Evolutionary conservation across 805 yeast species (phyloP).

Genomic region (Candida chauliodis): DNA sequence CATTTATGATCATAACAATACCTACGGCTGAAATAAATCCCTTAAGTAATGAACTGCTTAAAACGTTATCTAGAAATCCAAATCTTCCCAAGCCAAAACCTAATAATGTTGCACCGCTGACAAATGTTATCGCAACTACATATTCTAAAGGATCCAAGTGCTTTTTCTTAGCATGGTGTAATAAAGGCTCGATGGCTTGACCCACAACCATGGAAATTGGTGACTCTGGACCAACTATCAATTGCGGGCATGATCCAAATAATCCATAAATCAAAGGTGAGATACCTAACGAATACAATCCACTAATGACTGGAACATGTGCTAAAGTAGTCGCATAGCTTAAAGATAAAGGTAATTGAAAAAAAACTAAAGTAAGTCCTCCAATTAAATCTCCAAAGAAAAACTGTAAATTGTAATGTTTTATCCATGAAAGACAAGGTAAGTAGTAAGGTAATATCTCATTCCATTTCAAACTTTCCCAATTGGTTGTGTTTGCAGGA

Average conservation of each 20-base stretch:
- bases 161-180: constrained; percentile 31
- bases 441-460: constrained; percentile 55
- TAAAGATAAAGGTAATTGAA: constrained; percentile 79
- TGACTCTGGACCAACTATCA: constrained; percentile 46
- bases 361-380: constrained; percentile 83
- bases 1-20: constrained; percentile 50
- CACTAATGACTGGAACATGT: constrained; percentile 40
- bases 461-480: constrained; percentile 24
- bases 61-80: constrained; percentile 59
- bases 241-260: constrained; percentile 44
- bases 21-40: constrained; percentile 46
- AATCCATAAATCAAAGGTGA: constrained; percentile 38
- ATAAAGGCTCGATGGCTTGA: constrained; percentile 41
- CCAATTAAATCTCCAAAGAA: constrained; percentile 69
- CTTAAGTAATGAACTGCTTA: constrained; percentile 37
- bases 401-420: constrained; percentile 38
- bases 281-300: constrained; percentile 35
- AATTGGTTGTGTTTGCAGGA: constrained; percentile 18
- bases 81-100: constrained; percentile 77
- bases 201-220: constrained; percentile 46
- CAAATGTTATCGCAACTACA: constrained; percentile 65
- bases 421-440: constrained; percentile 69
- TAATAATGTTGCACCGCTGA: constrained; percentile 70
- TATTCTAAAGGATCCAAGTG: constrained; percentile 45
- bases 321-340: constrained; percentile 42